Conservation (phyloP, 208 protist species). For the Trypanosoma melophagium region DNA sequence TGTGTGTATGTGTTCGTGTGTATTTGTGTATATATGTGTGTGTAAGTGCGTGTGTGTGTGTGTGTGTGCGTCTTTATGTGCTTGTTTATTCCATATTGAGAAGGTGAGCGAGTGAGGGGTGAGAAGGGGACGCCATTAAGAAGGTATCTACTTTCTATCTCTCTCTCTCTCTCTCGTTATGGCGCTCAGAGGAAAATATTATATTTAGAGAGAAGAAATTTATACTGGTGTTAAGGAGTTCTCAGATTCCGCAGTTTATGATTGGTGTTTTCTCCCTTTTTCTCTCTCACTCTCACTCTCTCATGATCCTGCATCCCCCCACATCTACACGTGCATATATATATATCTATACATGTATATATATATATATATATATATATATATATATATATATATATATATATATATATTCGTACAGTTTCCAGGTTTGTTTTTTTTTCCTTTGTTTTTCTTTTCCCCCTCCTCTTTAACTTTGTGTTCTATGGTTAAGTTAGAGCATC, state of each 20-base stretch:
- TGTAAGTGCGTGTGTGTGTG: neutral
- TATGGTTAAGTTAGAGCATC: neutral
- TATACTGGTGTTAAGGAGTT: no score
- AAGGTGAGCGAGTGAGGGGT: neutral
- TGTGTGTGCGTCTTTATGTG: neutral
- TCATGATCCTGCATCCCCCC: no score
- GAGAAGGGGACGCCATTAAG: neutral
- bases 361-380: neutral
- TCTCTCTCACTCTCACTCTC: no score
- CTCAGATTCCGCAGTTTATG: no score
- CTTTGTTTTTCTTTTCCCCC: neutral
- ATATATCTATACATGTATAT: neutral
- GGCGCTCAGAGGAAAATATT: no score
- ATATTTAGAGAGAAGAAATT: no score
- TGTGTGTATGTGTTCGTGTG: neutral
- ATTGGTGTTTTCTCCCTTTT: no score
- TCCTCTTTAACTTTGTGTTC: constrained; percentile 1
- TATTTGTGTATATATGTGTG: neutral
- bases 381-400: neutral
- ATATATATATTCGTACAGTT: neutral
- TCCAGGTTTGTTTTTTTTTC: neutral
- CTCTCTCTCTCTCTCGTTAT: no score
- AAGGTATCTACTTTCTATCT: neutral
- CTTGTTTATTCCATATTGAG: neutral
- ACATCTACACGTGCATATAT: no score